phyloP scores from a whole-genome alignment of 169 alveolate species.

The Perkinsus chesapeaki region DNA sequence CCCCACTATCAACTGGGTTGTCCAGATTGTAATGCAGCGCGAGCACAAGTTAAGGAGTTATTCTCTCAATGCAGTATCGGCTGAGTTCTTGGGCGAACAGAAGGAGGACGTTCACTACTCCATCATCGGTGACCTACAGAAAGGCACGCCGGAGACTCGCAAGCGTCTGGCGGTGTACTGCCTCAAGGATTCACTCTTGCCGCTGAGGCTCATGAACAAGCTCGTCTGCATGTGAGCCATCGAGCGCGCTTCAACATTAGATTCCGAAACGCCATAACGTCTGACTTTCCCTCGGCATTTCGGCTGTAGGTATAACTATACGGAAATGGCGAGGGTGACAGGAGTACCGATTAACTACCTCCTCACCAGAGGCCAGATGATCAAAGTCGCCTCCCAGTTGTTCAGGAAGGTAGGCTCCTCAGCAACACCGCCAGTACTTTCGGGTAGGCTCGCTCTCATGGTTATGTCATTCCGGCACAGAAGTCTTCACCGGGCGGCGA shows the following conservation, averaged over 20 bases:
- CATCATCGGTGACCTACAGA: conserved; percentile 84
- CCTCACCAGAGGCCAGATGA: conserved; percentile 60
- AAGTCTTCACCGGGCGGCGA: conserved; percentile 9
- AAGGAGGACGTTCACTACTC: conserved; percentile 99
- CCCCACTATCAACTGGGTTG: no score
- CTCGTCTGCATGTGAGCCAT: conserved; percentile 67
- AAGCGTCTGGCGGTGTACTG: conserved; percentile 97
- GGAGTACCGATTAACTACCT: conserved; percentile 91
- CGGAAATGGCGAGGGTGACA: conserved; percentile 99
- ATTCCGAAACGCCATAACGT: not conserved
- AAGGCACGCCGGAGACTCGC: conserved; percentile 88
- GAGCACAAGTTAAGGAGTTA: conserved; percentile 93
- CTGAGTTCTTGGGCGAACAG: conserved; percentile 90
- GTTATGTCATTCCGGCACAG: not conserved
- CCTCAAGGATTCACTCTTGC: conserved; percentile 95
- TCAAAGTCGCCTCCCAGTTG: conserved; percentile 92
- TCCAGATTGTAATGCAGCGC: conserved; percentile 81
- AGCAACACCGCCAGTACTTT: not conserved
- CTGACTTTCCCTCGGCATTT: no score
- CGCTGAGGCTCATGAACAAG: conserved; percentile 90
- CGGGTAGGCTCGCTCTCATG: not conserved
- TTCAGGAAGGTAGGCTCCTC: conserved; percentile 55
- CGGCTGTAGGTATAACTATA: conserved; percentile 81
- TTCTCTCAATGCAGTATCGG: conserved; percentile 92
- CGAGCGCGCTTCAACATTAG: not conserved